A percentile compares a stretch with the other conserved stretches of the same genome.
These are phyloP conservation scores for Fusarium solani-melongenae DNA, from an alignment of 2,329 filamentous ascomycete genomes.

Conservation along the genomic window DNA sequence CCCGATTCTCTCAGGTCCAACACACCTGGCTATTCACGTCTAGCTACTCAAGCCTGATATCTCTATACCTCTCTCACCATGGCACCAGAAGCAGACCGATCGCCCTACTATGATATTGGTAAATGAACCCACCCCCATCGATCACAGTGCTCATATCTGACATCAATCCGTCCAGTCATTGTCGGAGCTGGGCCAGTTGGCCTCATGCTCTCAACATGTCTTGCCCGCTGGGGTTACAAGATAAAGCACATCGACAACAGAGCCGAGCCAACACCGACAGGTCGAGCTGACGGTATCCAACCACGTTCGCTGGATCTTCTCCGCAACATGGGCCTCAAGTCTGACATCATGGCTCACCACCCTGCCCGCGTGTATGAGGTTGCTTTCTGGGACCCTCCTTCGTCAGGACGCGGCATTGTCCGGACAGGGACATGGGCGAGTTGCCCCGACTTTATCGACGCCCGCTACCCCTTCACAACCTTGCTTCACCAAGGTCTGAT, in stretches of 20 bases:
- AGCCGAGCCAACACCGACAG: slow-evolving; percentile 83
- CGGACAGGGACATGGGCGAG: slow-evolving; percentile 84
- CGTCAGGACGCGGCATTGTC: slow-evolving; percentile 66
- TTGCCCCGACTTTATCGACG: slow-evolving; percentile 85
- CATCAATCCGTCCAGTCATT: slow-evolving; percentile 68
- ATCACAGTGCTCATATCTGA: slow-evolving; percentile 33
- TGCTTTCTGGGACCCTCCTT: slow-evolving; percentile 76
- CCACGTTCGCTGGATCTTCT: slow-evolving; percentile 88
- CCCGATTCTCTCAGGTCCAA: slow-evolving; percentile 1
- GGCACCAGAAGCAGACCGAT: slow-evolving; percentile 32
- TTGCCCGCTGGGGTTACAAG: slow-evolving; percentile 92
- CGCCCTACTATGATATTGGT: slow-evolving; percentile 59
- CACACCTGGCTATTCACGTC: slow-evolving; percentile 6
- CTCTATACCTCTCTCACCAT: slow-evolving; percentile 17
- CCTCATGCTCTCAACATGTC: slow-evolving; percentile 85
- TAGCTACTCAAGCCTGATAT: slow-evolving; percentile 2
- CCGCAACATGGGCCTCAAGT: slow-evolving; percentile 89
- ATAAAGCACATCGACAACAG: slow-evolving; percentile 96
- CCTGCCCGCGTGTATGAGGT: slow-evolving; percentile 87
- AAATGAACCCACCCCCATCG: slow-evolving; percentile 3
- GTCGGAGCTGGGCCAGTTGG: slow-evolving; percentile 91
- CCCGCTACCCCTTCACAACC: slow-evolving; percentile 77
- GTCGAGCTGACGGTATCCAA: slow-evolving; percentile 91
- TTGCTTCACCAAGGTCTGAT: slow-evolving; percentile 78
- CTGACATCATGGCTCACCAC: slow-evolving; percentile 86